These are phyloP conservation scores for Aegilops tauschii DNA, from an alignment of 176 grass and related monocot genomes.

Conservation along the genomic window DNA sequence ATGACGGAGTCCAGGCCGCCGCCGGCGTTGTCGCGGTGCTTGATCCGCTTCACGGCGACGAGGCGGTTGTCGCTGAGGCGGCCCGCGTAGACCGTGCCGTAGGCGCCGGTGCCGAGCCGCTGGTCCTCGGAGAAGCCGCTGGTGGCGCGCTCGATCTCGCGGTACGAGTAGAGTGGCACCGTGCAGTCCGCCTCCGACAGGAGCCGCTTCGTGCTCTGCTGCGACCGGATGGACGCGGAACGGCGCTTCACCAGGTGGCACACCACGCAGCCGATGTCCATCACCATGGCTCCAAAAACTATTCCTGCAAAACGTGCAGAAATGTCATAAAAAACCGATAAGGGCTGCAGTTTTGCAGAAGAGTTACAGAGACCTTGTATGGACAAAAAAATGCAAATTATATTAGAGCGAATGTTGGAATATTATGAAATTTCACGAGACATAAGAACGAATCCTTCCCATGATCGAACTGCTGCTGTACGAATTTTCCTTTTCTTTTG, in stretches of 20 bases:
- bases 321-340: neutral
- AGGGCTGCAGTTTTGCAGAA: no score
- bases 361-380: no score
- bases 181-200: slow-evolving; percentile 32
- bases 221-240: slow-evolving; percentile 16
- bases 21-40: slow-evolving; percentile 34
- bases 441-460: no score
- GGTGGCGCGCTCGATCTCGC: slow-evolving; percentile 70
- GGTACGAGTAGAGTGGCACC: slow-evolving; percentile 61
- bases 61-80: slow-evolving; percentile 33
- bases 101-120: slow-evolving; percentile 66
- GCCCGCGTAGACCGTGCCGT: slow-evolving; percentile 63
- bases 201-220: slow-evolving; percentile 40
- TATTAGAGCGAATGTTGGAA: no score
- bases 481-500: no score
- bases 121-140: slow-evolving; percentile 45
- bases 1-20: slow-evolving; percentile 40
- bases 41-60: slow-evolving; percentile 65
- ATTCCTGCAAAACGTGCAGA: slow-evolving; percentile 17
- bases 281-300: slow-evolving; percentile 43
- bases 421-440: no score
- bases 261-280: slow-evolving; percentile 4
- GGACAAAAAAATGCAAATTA: no score
- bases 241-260: slow-evolving; percentile 37
- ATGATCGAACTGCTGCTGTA: no score